Evolutionary conservation across 441 rosid species (phyloP).

Genomic region (Kokia cookei): DNA sequence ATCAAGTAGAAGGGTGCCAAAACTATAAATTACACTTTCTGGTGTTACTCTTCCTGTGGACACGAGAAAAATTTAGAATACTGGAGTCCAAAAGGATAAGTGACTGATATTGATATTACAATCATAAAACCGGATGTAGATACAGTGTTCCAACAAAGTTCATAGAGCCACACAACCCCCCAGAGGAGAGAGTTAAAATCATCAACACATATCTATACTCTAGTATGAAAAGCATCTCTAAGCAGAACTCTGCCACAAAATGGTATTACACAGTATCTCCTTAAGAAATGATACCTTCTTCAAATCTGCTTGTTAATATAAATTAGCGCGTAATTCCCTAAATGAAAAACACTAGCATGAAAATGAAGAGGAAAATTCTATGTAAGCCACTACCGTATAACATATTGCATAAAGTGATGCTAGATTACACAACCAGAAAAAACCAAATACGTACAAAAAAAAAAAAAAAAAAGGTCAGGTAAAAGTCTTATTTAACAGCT

Average conservation of each 20-base stretch:
- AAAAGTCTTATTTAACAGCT: neutral
- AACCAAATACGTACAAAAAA: neutral
- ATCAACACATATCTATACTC: neutral
- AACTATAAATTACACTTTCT: constrained; percentile 92
- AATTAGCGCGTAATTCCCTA: neutral
- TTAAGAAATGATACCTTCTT: neutral
- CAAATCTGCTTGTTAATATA: neutral
- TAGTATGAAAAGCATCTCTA: neutral
- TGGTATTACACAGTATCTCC: neutral
- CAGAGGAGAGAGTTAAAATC: neutral
- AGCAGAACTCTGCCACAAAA: neutral
- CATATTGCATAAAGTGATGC: neutral
- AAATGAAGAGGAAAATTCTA: neutral
- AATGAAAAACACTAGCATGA: neutral
- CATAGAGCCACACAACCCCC: neutral
- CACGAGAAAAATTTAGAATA: neutral
- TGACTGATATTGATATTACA: neutral
- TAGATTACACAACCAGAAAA: neutral
- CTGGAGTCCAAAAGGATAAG: neutral
- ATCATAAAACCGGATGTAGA: neutral
- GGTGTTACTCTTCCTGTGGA: constrained; percentile 74
- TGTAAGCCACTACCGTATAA: neutral
- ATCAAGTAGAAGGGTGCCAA: constrained; percentile 89
- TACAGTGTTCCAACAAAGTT: neutral
- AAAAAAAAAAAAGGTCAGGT: neutral